Base-by-base conservation (phyloP, 2,329 filamentous ascomycete species). In the Talaromyces sp. region DNA sequence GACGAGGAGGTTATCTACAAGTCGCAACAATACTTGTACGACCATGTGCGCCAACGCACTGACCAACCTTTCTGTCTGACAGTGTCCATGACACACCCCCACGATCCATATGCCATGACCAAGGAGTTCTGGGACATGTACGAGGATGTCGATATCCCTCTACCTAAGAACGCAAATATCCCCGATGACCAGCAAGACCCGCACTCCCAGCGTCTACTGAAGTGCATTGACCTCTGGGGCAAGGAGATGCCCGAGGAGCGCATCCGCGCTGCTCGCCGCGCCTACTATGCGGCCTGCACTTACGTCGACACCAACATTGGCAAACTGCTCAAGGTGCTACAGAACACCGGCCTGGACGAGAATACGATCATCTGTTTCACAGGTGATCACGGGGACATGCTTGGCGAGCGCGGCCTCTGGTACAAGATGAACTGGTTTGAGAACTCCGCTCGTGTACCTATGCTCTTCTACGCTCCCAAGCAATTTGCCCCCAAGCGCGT, bases 381-480 rank as follows among this genome's bases (percentile, higher is more conserved):
- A 53, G 91, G 92, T 40, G 92, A 97, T 70, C 92, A 97, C 68
- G 92, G 92, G 51, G 92, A 97, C 73, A 97, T 97, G 92, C 83
- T 97, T 7, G 92, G 92, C 54, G 92, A 97, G 78, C 86, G 91
- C 48, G 89, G 89, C 5, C 78, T 97, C 42, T 97, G 92, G 92
- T 84, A 96, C 80, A 97, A 97, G 82, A 97, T 97, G 92, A 91
- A 86, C 68, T 97, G 94, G 82, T 96, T 91, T 66, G 92, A 97
- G 80, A 87, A 87, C 36, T 96, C 91, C 11, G 90, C 91, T 41
- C 88, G 92, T 24, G 92, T 97, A 19, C 92, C 92, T 1, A 86
- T 97, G 69, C 80, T 97, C 60, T 82, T 96, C 70, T 87, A 91
- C 72, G 86, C 92, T 65, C 92, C 92, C 22, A 80, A 86, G 64